Evolutionary conservation across 768 basidiomycete genomes (phyloP), one percentile per base, ranked within the genome.

Genomic region (Rhizopogon salebrosus): DNA sequence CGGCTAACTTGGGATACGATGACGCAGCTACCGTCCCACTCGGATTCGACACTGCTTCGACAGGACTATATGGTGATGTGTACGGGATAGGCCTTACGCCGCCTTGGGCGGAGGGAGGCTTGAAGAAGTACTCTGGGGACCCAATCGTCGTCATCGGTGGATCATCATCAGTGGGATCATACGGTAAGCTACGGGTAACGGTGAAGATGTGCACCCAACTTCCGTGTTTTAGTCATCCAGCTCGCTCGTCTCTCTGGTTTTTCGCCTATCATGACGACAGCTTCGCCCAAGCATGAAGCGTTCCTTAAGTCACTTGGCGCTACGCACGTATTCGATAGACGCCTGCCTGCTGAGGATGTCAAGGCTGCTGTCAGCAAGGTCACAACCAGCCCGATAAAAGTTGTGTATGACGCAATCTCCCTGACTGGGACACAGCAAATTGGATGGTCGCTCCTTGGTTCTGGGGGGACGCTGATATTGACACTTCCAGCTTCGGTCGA

Each of bases 91-190:
- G 68, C 13, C 62, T 80, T 10, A 60, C 59, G 8, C 63, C 73
- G 2, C 73, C 77, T 4, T 66, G 74, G 59, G 62, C 52, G 2
- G 45, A 63, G 5, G 63, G 58, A 0, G 70, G 69, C 20, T 55
- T 55, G 36, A 73, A 65, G 1, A 73, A 69, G 40, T 78, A 78
- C 53, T 52, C 64, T 1, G 73, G 64, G 0, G 68, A 67, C 8
- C 72, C 79, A 1, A 70, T 80, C 16, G 56, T 82, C 43, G 68
- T 81, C 51, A 57, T 77, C 27, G 80, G 79, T n/a, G 79, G 79
- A 4, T 62, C 76, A 5, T 70, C 71, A 10, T 75, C 75, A 18
- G 77, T 79, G 0, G 79, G 79, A n/a, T 72, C 72, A 64, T 74
- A 65, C 41, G 69, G 78, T 75, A 55, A 54, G 68, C 60, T n/a